These are phyloP conservation scores for Curvularia sp. DNA, from an alignment of 2,329 filamentous ascomycete genomes.

Conservation along the genomic window DNA sequence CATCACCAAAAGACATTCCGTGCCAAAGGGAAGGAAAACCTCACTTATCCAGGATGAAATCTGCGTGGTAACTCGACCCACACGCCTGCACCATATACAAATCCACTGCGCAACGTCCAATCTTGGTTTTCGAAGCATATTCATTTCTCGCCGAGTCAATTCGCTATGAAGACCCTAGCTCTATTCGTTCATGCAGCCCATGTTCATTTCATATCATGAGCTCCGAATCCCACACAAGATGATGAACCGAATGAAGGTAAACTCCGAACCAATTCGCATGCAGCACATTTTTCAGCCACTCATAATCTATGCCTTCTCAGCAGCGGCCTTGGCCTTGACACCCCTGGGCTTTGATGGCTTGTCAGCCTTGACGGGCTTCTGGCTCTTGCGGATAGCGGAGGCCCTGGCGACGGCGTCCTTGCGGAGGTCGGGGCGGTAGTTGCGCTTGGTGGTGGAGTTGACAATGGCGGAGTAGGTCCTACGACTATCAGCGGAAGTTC, in stretches of 20 bases:
- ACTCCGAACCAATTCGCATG: constrained; percentile 25
- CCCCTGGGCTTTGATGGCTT: constrained; percentile 79
- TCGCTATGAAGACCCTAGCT: constrained; percentile 19
- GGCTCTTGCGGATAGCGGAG: constrained; percentile 81
- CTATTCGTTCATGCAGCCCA: constrained; percentile 20
- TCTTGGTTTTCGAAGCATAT: constrained; percentile 20
- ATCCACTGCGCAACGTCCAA: background rate
- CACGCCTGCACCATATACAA: background rate
- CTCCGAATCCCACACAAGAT: constrained; percentile 23
- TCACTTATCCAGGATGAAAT: background rate
- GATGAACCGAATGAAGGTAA: constrained; percentile 33
- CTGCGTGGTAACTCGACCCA: background rate
- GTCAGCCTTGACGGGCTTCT: constrained; percentile 78
- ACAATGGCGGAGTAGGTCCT: constrained; percentile 89
- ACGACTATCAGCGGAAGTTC: constrained; percentile 9
- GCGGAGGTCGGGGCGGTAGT: constrained; percentile 71
- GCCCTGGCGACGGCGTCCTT: constrained; percentile 80
- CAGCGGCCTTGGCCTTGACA: constrained; percentile 77
- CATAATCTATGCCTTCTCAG: constrained; percentile 40
- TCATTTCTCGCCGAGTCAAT: constrained; percentile 22
- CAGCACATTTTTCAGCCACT: constrained; percentile 17
- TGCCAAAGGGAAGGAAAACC: background rate
- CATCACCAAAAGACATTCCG: background rate
- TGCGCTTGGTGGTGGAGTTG: constrained; percentile 79
- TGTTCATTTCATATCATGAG: constrained; percentile 20